A percentile compares a stretch with the other conserved stretches of the same genome.
Evolutionary conservation across 2,329 filamentous ascomycete genomes (phyloP).

Genomic region (Raffaelea albimanens): DNA sequence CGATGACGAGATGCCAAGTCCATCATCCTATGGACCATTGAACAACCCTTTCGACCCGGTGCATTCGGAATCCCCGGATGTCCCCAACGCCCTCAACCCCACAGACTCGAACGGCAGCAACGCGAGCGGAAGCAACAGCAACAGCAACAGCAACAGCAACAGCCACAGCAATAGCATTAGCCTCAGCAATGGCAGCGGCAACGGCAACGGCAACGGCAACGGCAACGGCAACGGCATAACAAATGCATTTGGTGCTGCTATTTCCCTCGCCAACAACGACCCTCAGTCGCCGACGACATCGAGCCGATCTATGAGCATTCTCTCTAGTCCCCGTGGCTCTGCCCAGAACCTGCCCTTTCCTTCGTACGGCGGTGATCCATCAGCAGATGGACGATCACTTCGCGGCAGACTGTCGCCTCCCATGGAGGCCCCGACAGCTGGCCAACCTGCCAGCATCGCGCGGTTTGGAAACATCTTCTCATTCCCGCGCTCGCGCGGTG

Average conservation of each 20-base stretch:
- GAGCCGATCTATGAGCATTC: slow-evolving; percentile 42
- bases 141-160: background rate
- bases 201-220: background rate
- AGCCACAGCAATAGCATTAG: background rate
- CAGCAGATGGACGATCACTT: slow-evolving; percentile 33
- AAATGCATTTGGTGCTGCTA: too few species aligned
- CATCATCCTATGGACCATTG: slow-evolving; percentile 21
- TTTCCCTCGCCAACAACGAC: slow-evolving; percentile 22
- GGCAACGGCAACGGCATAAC: background rate
- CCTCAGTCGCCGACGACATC: slow-evolving; percentile 55
- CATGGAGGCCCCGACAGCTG: slow-evolving; percentile 13
- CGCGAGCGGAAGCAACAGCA: background rate
- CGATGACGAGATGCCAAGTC: slow-evolving; percentile 47
- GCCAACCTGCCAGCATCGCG: slow-evolving; percentile 25
- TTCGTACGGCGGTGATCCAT: slow-evolving; percentile 31
- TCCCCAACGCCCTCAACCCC: slow-evolving; percentile 1
- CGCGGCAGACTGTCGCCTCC: slow-evolving; percentile 31
- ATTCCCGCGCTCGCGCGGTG: slow-evolving; percentile 50
- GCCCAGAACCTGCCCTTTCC: slow-evolving; percentile 48
- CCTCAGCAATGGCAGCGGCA: background rate
- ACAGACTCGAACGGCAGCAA: background rate
- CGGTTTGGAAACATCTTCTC: slow-evolving; percentile 41
- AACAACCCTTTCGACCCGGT: slow-evolving; percentile 26
- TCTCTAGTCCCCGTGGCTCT: slow-evolving; percentile 55
- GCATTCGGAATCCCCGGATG: slow-evolving; percentile 22